Conservation (phyloP, 495 filamentous ascomycete genomes). For the Halenospora varia region DNA sequence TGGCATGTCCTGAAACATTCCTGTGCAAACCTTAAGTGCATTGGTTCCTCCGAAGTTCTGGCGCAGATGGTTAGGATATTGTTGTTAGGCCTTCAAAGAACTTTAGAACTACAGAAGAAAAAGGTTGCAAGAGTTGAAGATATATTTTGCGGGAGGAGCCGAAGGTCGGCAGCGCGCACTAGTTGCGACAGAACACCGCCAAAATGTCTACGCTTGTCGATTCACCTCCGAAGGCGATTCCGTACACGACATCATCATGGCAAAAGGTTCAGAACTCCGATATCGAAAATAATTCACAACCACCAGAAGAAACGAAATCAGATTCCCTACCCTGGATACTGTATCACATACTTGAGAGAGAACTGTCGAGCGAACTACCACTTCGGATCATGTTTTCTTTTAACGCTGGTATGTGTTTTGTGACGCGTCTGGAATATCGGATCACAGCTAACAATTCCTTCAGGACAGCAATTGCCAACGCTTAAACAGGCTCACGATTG, state of each 20-base stretch:
- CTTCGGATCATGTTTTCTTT: conserved; percentile 22
- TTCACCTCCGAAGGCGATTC: not conserved
- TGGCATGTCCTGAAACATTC: not conserved
- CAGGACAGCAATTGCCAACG: conserved; percentile 15
- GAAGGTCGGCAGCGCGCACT: no score
- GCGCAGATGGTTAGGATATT: no score
- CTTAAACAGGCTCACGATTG: conserved; percentile 9
- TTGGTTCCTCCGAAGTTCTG: not conserved
- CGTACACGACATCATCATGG: not conserved
- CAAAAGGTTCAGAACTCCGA: no score
- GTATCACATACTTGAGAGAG: conserved; percentile 6
- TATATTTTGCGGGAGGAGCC: no score
- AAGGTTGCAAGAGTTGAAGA: no score
- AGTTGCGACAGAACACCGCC: not conserved
- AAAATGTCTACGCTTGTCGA: not conserved
- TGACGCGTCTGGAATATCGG: not conserved
- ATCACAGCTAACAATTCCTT: not conserved
- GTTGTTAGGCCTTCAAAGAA: no score
- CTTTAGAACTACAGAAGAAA: no score
- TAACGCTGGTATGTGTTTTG: conserved; percentile 12
- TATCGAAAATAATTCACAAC: no score
- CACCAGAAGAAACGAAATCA: not conserved
- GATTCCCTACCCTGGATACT: conserved; percentile 10
- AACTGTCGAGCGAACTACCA: conserved; percentile 5
- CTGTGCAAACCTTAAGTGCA: not conserved